Percentiles rank a stretch among this genome's conserved stretches.
These are phyloP conservation scores for Arachis hypogaea DNA, from an alignment of 306 rosid species.

Conservation along the genomic window DNA sequence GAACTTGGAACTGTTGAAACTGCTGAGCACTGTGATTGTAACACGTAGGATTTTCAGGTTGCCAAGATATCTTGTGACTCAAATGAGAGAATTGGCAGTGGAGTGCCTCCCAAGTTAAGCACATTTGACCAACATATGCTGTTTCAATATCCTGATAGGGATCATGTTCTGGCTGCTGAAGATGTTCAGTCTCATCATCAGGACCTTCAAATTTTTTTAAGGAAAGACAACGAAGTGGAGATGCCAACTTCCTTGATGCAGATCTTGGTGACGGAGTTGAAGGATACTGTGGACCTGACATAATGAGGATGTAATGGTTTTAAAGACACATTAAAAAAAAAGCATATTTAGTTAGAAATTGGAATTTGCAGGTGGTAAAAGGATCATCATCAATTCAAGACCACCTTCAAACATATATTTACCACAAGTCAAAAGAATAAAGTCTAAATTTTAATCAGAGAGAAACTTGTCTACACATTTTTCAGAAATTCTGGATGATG, in stretches of 20 bases:
- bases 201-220: constrained; percentile 81
- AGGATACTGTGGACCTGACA: constrained; percentile 58
- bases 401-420: constrained; percentile 9
- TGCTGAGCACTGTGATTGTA: constrained; percentile 82
- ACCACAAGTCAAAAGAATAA: neutral
- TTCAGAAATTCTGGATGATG: neutral
- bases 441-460: constrained; percentile 8
- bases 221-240: constrained; percentile 93
- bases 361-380: constrained; percentile 9
- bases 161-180: constrained; percentile 61
- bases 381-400: neutral
- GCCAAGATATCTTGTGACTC: constrained; percentile 76
- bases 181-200: constrained; percentile 77
- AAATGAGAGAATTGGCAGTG: constrained; percentile 91
- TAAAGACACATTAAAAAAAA: neutral
- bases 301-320: constrained; percentile 15
- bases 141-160: constrained; percentile 78
- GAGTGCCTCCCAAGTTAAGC: constrained; percentile 97
- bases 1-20: constrained; percentile 94
- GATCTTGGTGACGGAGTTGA: constrained; percentile 77
- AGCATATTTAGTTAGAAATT: constrained; percentile 20
- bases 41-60: constrained; percentile 69
- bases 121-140: constrained; percentile 88
- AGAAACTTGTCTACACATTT: neutral
- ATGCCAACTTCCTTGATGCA: constrained; percentile 77